A percentile compares a stretch with the other conserved stretches of the same genome.
Evolutionary conservation across 176 grass and related monocot genomes (phyloP).

Genomic region (Raddia guianensis): DNA sequence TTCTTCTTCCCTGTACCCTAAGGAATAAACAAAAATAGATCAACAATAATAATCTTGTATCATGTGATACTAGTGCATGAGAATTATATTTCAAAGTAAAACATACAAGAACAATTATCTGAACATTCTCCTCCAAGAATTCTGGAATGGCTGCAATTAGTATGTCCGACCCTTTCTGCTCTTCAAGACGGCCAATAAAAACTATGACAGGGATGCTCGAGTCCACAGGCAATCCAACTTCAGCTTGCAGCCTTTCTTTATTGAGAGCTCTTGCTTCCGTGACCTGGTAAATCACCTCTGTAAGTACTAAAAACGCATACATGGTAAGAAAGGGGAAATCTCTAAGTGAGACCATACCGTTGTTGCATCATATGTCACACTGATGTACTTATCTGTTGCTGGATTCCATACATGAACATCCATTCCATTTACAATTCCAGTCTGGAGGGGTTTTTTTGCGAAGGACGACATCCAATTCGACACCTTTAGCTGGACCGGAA

Average conservation of each 20-base stretch:
- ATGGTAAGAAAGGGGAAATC: not conserved
- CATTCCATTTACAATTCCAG: slow-evolving; percentile 92
- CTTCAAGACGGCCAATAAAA: slow-evolving; percentile 92
- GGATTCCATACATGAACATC: slow-evolving; percentile 91
- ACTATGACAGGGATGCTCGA: slow-evolving; percentile 62
- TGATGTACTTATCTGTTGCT: slow-evolving; percentile 67
- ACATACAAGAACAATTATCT: slow-evolving; percentile 87
- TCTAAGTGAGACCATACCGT: slow-evolving; percentile 48
- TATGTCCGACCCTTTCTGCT: slow-evolving; percentile 96
- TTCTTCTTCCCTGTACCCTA: slow-evolving; percentile 97
- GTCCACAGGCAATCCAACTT: slow-evolving; percentile 80
- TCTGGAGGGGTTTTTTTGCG: slow-evolving; percentile 51
- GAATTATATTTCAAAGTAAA: slow-evolving; percentile 14
- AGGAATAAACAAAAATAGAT: slow-evolving; percentile 8
- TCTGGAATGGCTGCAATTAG: slow-evolving; percentile 81
- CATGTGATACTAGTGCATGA: not conserved
- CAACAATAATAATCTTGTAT: not conserved
- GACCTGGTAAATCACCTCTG: slow-evolving; percentile 52
- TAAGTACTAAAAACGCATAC: slow-evolving; percentile 34
- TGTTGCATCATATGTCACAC: slow-evolving; percentile 73
- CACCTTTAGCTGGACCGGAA: slow-evolving; percentile 67
- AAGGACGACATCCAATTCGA: slow-evolving; percentile 70
- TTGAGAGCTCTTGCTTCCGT: slow-evolving; percentile 79
- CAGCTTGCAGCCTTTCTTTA: slow-evolving; percentile 90
- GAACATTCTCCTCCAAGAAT: slow-evolving; percentile 75